Percentiles rank a stretch among this genome's conserved stretches.
These are phyloP conservation scores for Diaporthe helianthi DNA, from an alignment of 2,329 filamentous ascomycete genomes.

Conservation along the genomic window DNA sequence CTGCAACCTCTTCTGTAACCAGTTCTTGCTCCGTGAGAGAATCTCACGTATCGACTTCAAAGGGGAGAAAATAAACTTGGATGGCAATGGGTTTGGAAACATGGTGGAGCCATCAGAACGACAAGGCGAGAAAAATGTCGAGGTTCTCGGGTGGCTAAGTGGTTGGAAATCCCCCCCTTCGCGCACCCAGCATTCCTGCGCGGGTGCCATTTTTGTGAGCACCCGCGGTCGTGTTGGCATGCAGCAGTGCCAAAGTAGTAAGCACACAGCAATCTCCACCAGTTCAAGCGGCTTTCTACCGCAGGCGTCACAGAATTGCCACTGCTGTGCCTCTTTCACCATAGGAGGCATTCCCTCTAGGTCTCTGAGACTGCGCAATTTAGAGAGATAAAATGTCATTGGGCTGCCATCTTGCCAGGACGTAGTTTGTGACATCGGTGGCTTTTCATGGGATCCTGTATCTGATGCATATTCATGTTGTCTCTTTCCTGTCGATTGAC, in stretches of 20 bases:
- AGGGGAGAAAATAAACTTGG: neutral
- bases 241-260: slow-evolving; percentile 20
- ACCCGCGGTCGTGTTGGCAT: slow-evolving; percentile 32
- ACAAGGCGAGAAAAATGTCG: slow-evolving; percentile 10
- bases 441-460: slow-evolving; percentile 3
- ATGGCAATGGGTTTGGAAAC: neutral
- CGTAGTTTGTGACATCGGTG: slow-evolving; percentile 3
- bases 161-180: slow-evolving; percentile 23
- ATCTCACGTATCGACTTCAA: neutral
- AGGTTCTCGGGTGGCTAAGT: slow-evolving; percentile 30
- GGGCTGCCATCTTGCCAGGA: neutral
- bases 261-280: slow-evolving; percentile 24
- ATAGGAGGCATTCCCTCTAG: slow-evolving; percentile 15
- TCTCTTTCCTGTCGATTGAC: neutral
- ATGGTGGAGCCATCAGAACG: neutral
- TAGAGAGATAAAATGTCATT: slow-evolving; percentile 14
- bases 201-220: neutral
- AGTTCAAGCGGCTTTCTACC: slow-evolving; percentile 1
- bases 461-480: neutral
- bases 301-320: slow-evolving; percentile 9
- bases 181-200: slow-evolving; percentile 24
- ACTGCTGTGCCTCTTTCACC: neutral
- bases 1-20: slow-evolving; percentile 20
- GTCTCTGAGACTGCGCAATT: slow-evolving; percentile 24
- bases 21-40: slow-evolving; percentile 10